Base-by-base conservation (phyloP, 208 protist genomes). In the Acanthamoeba royreba region DNA sequence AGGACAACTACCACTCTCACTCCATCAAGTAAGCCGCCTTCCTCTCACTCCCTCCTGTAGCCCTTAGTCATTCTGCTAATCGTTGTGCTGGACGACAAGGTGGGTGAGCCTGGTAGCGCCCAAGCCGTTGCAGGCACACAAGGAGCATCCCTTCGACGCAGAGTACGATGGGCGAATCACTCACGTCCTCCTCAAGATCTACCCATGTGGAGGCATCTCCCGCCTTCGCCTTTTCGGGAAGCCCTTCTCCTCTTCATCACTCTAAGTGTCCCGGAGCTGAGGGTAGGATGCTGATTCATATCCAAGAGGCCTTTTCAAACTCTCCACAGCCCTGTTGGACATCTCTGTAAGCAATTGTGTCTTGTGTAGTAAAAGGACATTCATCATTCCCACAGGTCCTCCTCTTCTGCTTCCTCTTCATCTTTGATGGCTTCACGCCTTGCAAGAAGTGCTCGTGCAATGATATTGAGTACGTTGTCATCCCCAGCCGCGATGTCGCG, bases 121-220 rank as follows among this genome's bases (percentile, higher is more conserved):
- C 42, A 90, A 55, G 33, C 15, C 52, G 46, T 35, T 90, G 3
- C 31, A 69, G 43, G 25, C 83, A 19, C 83, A 90, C 47, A 9
- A 63, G 83, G 83, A 90, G 83, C 83, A 90, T 49, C 19, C 52
- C 17, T 90, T 90, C 38, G 83, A 90, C 17, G 42, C 42, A 17
- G 52, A 69, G 28, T 19, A 43, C n/a, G 83, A 90, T 0, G 83
- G 33, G 2, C 83, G 53, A 13, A 28, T 55, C 7, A 90, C 83
- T 19, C 83, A 90, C 28, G 83, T 66, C 31, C 83, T 90, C 35
- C 83, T 90, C 52, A 90, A 90, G 83, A 69, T 90, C 43, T 90
- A 90, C 83, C 83, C 83, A 25, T 90, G 83, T 22, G 83, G 83
- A 4, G 83, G 83, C 38, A 69, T 90, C 28, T 90, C 83, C 7